Evolutionary conservation across 495 filamentous ascomycete genomes (phyloP).

Genomic region (Penicillium bialowiezense): DNA sequence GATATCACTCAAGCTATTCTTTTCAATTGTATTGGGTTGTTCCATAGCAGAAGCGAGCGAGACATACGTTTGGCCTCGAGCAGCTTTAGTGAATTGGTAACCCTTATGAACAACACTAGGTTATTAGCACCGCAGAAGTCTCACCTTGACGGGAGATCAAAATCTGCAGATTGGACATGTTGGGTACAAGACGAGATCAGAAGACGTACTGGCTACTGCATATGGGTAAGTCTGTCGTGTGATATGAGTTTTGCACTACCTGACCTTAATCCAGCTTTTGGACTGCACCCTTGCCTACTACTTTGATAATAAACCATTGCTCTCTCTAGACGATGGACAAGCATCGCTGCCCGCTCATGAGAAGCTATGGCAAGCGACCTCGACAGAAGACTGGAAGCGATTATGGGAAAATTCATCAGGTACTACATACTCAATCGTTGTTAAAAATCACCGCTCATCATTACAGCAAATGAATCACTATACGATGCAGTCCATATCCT

Average conservation of each 20-base stretch:
- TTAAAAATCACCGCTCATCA: slow-evolving; percentile 2
- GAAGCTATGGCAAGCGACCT: slow-evolving; percentile 41
- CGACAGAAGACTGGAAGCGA: slow-evolving; percentile 37
- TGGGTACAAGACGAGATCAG: slow-evolving; percentile 37
- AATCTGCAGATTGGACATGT: slow-evolving; percentile 19
- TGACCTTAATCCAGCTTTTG: slow-evolving; percentile 31
- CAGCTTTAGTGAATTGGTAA: slow-evolving; percentile 33
- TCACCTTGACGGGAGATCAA: slow-evolving; percentile 3
- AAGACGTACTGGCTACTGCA: slow-evolving; percentile 42
- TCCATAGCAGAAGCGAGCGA: slow-evolving; percentile 34
- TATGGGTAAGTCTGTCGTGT: slow-evolving; percentile 35
- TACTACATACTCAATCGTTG: slow-evolving; percentile 15
- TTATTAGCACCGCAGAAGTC: slow-evolving; percentile 13
- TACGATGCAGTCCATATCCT: slow-evolving; percentile 42
- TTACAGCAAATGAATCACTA: slow-evolving; percentile 35
- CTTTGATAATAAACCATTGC: slow-evolving; percentile 32
- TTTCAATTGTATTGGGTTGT: slow-evolving; percentile 41
- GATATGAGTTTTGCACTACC: neutral
- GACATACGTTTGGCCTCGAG: slow-evolving; percentile 24
- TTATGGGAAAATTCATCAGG: slow-evolving; percentile 24
- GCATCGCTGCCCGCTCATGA: slow-evolving; percentile 46
- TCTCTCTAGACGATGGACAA: slow-evolving; percentile 42
- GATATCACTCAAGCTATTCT: slow-evolving; percentile 37
- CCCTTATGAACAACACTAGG: slow-evolving; percentile 24
- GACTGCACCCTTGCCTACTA: slow-evolving; percentile 47